phyloP scores from a whole-genome alignment of 331 rosid species.

The Telfairia occidentalis region DNA sequence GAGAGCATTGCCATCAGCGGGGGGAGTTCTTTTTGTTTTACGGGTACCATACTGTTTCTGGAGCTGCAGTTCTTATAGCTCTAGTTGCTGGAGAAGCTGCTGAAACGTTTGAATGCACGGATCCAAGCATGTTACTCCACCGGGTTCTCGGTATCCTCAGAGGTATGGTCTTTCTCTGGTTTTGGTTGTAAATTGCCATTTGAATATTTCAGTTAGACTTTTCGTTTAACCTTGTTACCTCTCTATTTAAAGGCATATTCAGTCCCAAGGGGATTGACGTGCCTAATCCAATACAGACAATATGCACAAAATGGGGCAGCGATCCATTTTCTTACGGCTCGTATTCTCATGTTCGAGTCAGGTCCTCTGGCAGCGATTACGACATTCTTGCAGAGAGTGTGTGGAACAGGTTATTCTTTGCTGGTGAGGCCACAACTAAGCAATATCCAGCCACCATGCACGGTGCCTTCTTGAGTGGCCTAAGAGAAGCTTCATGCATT shows the following conservation, averaged over 20 bases:
- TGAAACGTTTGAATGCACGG: slow-evolving; percentile 61
- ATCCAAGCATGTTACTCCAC: slow-evolving; percentile 52
- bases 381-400: slow-evolving; percentile 78
- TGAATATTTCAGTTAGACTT: neutral
- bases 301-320: slow-evolving; percentile 89
- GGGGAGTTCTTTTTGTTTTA: slow-evolving; percentile 91
- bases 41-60: slow-evolving; percentile 87
- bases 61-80: slow-evolving; percentile 70
- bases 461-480: slow-evolving; percentile 86
- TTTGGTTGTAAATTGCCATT: neutral
- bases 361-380: slow-evolving; percentile 76
- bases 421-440: slow-evolving; percentile 92
- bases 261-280: slow-evolving; percentile 58
- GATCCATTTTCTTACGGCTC: slow-evolving; percentile 88
- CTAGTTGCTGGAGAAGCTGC: slow-evolving; percentile 99
- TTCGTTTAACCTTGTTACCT: slow-evolving; percentile 11
- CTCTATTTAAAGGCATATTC: slow-evolving; percentile 52
- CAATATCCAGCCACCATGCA: slow-evolving; percentile 97
- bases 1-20: slow-evolving; percentile 52
- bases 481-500: slow-evolving; percentile 82
- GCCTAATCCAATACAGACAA: slow-evolving; percentile 72
- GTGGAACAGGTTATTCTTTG: slow-evolving; percentile 67
- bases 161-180: slow-evolving; percentile 37
- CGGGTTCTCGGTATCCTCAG: slow-evolving; percentile 57
- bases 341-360: slow-evolving; percentile 78